Evolutionary conservation across 164 flowering plant genomes (phyloP).

Genomic region (Umbellularia californica): DNA sequence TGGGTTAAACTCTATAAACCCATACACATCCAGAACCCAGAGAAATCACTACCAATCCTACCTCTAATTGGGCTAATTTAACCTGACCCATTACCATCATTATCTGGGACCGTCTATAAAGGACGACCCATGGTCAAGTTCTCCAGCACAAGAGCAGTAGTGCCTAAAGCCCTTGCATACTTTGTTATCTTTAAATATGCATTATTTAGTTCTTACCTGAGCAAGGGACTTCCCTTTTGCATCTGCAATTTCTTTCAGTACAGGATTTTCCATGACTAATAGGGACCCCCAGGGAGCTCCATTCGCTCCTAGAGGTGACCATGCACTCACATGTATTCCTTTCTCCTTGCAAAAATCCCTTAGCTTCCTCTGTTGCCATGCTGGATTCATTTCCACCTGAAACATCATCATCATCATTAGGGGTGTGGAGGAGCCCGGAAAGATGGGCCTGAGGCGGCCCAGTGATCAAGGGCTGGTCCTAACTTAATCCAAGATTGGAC

Average conservation of each 20-base stretch:
- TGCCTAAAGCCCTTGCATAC: too few species aligned
- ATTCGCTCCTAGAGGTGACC: conserved; percentile 26
- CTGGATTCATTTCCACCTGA: conserved; percentile 30
- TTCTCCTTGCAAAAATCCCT: conserved; percentile 20
- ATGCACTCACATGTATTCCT: conserved; percentile 27
- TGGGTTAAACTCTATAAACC: too few species aligned
- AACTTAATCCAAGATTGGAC: not conserved
- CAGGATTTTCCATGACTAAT: conserved; percentile 15
- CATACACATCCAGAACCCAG: too few species aligned
- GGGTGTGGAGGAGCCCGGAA: not conserved
- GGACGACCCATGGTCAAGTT: too few species aligned
- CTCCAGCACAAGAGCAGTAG: too few species aligned
- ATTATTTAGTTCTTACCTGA: conserved; percentile 17
- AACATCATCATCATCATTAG: not conserved
- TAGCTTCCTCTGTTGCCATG: conserved; percentile 26
- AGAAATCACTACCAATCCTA: too few species aligned
- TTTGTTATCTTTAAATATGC: too few species aligned
- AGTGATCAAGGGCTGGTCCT: not conserved
- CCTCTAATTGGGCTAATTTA: too few species aligned
- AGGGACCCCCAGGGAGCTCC: conserved; percentile 22
- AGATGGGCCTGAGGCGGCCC: not conserved
- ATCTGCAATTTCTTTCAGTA: conserved; percentile 25
- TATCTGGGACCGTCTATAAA: too few species aligned
- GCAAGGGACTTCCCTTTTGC: conserved; percentile 25
- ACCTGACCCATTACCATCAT: too few species aligned